Conservation (phyloP, 495 filamentous ascomycete species). For the Aspergillus cavernicola region DNA sequence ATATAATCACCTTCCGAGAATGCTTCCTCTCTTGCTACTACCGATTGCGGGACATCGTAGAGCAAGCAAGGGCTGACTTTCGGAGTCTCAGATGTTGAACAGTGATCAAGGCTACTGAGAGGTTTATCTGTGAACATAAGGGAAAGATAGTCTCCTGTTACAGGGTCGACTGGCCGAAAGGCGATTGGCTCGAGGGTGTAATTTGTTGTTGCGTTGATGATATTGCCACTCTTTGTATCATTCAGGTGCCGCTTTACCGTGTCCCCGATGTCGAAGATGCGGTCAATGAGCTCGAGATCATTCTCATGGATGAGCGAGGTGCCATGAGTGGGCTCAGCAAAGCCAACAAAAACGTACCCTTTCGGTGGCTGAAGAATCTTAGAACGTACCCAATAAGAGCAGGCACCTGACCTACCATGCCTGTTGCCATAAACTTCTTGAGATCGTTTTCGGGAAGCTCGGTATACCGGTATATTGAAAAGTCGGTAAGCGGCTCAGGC, state of each 20-base stretch:
- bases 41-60: constrained; percentile 13
- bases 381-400: neutral
- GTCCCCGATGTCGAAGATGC: constrained; percentile 37
- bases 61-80: constrained; percentile 3
- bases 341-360: constrained; percentile 34
- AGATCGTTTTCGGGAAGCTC: constrained; percentile 23
- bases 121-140: constrained; percentile 20
- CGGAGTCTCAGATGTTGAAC: neutral
- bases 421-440: constrained; percentile 25
- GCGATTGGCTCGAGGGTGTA: constrained; percentile 35
- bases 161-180: constrained; percentile 17
- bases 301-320: constrained; percentile 39
- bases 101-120: neutral
- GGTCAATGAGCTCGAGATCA: constrained; percentile 40
- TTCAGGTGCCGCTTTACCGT: constrained; percentile 39
- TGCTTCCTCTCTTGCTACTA: constrained; percentile 15
- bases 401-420: constrained; percentile 20
- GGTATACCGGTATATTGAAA: constrained; percentile 12
- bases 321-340: constrained; percentile 19
- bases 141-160: constrained; percentile 21
- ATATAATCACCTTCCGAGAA: constrained; percentile 21
- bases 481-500: constrained; percentile 15
- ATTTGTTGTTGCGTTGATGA: constrained; percentile 31
- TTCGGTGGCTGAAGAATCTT: constrained; percentile 28
- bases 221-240: constrained; percentile 37